phyloP scores from a whole-genome alignment of 106 monocot genomes.

The Apostasia ramifera region DNA sequence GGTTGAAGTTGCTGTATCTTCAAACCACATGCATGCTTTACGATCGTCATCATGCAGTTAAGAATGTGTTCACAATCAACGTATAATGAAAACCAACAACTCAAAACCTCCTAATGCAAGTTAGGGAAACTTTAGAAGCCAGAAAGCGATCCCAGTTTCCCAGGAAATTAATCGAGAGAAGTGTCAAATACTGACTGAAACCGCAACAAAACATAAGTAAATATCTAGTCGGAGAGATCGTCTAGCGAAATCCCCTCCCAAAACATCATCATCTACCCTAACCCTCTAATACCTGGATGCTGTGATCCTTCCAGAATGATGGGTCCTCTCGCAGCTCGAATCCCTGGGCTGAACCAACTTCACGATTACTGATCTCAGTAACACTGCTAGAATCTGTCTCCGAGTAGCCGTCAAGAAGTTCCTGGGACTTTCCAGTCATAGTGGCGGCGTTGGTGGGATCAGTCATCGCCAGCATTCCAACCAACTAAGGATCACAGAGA shows the following conservation, averaged over 20 bases:
- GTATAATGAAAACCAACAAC: no score
- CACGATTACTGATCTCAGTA: not conserved
- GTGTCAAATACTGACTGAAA: no score
- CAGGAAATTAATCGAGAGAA: not conserved
- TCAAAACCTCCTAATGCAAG: no score
- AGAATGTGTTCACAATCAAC: no score
- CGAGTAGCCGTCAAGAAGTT: not conserved
- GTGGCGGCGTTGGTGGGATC: constrained; percentile 13
- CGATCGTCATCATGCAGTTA: no score
- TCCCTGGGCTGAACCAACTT: constrained; percentile 6
- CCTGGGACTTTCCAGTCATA: constrained; percentile 18
- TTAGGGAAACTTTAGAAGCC: not conserved
- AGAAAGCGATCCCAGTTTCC: not conserved
- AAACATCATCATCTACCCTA: not conserved
- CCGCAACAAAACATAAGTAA: not conserved
- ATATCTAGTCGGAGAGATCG: not conserved
- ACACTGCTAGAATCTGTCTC: constrained; percentile 3
- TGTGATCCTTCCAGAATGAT: constrained; percentile 91
- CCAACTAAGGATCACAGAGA: not conserved
- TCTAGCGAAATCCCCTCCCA: not conserved
- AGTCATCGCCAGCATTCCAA: constrained; percentile 15
- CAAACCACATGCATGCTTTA: no score
- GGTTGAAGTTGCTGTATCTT: no score
- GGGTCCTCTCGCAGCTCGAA: constrained; percentile 78
- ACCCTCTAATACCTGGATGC: constrained; percentile 48